Evolutionary conservation across 768 basidiomycete species (phyloP), one percentile per base, ranked within the genome.

Genomic region (Candolleomyces eurysporus): DNA sequence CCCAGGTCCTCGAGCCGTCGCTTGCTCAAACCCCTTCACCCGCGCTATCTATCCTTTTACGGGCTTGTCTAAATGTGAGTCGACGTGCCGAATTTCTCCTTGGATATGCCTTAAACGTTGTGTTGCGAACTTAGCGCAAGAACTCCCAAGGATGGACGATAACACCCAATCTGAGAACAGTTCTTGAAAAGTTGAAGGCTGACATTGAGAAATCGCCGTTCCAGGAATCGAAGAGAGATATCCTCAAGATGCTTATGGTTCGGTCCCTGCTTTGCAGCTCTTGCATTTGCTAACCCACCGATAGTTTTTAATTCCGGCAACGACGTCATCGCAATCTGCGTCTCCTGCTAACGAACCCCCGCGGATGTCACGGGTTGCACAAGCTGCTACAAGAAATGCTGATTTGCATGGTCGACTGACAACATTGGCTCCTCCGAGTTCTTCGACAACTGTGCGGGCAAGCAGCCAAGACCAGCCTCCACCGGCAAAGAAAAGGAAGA

Each of bases 231-330:
- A 57, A 61, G 39, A 50, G 59, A 2, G 62, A 75, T 61, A 67
- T 82, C 40, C 74, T 78, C 71, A 70, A 69, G 59, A 76, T 83
- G 63, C 79, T 82, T 60, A 84, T 79, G 83, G 84, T 85, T 83
- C 81, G 83, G 80, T 79, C 67, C 76, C 78, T 78, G 70, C 77
- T 68, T 67, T 69, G 76, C 74, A 39, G 31, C 31, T 57, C 48
- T 4, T 42, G 1, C 31, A 36, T 30, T 17, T 68, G 61, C 51
- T 63, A 5, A 36, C n/a, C 53, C 59, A 26, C 46, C 58, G 39
- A 40, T 50, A 54, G 52, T 54, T 54, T 16, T 54, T 54, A 31
- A 2, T 32, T 9, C 52, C 52, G 1, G 17, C 52, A 5, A 16
- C 14, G 30, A 16, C 14, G 13, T 7, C 52, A 9, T n/a, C 52